phyloP scores from a whole-genome alignment of 73 alveolate species.

The Paramecium sonneborni region DNA sequence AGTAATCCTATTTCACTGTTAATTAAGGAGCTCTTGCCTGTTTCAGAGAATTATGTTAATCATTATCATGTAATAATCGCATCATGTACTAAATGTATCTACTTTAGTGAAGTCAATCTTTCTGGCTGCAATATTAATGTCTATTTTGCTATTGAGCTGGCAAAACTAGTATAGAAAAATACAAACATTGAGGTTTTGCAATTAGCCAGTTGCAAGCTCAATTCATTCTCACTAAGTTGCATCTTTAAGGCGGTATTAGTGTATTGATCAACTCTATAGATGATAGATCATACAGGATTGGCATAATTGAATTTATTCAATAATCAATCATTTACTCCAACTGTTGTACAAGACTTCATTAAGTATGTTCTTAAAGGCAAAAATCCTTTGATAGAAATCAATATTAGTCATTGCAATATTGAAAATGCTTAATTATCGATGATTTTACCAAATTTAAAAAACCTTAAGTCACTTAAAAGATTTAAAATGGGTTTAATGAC shows the following conservation, averaged over 20 bases:
- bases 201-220: constrained; percentile 6
- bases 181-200: background rate
- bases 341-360: constrained; percentile 3
- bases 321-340: constrained; percentile 1
- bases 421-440: background rate
- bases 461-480: background rate
- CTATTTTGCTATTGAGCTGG: constrained; percentile 18
- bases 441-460: background rate
- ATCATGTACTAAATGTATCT: background rate
- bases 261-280: background rate
- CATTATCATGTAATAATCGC: background rate
- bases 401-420: constrained; percentile 12
- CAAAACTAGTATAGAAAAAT: background rate
- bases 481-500: background rate
- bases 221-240: constrained; percentile 37
- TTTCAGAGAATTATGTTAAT: constrained; percentile 19
- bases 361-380: constrained; percentile 40
- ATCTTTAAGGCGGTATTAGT: constrained; percentile 28
- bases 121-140: constrained; percentile 36
- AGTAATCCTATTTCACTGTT: background rate
- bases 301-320: background rate
- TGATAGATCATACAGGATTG: constrained; percentile 44
- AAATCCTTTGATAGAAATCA: background rate
- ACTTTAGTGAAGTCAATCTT: background rate
- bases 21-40: constrained; percentile 20